Percentiles rank a stretch among this genome's conserved stretches.
Conservation (phyloP, 495 filamentous ascomycete genomes). For the Lasiosphaeris hirsuta region DNA sequence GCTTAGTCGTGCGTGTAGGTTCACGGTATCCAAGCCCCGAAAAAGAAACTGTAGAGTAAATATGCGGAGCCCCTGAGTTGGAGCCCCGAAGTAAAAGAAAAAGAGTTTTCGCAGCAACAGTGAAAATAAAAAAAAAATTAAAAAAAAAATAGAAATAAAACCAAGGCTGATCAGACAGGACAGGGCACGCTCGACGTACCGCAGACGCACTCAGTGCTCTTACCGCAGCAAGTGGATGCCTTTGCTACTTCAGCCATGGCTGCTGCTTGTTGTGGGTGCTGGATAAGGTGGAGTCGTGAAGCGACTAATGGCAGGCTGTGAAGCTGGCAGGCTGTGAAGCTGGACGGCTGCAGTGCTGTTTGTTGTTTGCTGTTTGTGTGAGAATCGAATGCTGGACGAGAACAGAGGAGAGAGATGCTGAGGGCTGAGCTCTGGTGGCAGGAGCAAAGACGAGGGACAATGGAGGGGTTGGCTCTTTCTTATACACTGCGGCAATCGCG, state of each 20-base stretch:
- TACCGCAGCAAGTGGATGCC: slow-evolving; percentile 50
- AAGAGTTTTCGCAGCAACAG: neutral
- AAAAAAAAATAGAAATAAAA: neutral
- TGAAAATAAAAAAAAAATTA: neutral
- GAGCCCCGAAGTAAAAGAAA: neutral
- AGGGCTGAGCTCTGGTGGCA: neutral
- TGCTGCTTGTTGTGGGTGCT: slow-evolving; percentile 6
- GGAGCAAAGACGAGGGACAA: neutral
- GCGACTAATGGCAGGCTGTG: neutral
- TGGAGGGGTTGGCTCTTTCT: slow-evolving; percentile 2
- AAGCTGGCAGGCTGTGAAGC: no score
- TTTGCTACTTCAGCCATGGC: slow-evolving; percentile 26
- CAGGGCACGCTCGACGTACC: slow-evolving; percentile 35
- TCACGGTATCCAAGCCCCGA: no score
- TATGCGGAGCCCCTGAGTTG: neutral
- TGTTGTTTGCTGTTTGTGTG: no score
- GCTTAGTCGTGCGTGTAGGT: no score
- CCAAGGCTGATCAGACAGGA: neutral
- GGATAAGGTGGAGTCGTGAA: neutral
- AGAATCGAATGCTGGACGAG: no score
- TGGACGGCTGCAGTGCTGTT: no score
- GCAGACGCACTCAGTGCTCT: slow-evolving; percentile 49
- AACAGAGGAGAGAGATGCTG: neutral
- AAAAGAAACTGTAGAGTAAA: neutral
- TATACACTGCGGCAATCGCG: slow-evolving; percentile 13